These are phyloP conservation scores for Setaria italica DNA, from an alignment of 202 grass and related monocot genomes.

Conservation along the genomic window DNA sequence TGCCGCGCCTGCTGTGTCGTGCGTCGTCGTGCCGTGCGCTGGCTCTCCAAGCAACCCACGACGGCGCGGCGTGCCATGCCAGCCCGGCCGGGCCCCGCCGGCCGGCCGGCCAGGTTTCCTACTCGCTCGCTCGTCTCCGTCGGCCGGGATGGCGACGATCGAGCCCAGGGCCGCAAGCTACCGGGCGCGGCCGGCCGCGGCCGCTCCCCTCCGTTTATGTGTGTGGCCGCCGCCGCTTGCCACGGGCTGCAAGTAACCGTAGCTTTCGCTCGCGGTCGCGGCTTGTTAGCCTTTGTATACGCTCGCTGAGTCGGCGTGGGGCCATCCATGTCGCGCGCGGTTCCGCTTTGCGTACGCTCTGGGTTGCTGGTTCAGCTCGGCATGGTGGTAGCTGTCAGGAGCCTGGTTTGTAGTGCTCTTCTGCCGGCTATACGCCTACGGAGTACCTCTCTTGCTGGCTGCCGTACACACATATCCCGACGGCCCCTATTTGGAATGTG, in stretches of 20 bases:
- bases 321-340: too few species aligned
- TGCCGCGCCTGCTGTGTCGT: constrained; percentile 34
- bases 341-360: too few species aligned
- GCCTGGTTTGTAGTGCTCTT: too few species aligned
- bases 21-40: constrained; percentile 5
- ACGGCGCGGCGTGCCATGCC: background rate
- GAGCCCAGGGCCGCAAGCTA: constrained; percentile 33
- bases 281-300: too few species aligned
- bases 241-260: constrained; percentile 31
- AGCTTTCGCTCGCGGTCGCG: background rate
- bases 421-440: too few species aligned
- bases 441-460: too few species aligned
- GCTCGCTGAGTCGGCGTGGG: too few species aligned
- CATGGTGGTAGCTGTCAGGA: too few species aligned
- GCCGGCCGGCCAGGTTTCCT: background rate
- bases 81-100: background rate
- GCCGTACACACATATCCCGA: too few species aligned
- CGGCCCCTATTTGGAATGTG: too few species aligned
- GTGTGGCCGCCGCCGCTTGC: constrained; percentile 12
- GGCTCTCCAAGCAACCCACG: constrained; percentile 21
- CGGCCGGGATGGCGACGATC: background rate
- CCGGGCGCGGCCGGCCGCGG: background rate
- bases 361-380: too few species aligned
- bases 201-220: background rate
- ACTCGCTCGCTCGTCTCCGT: background rate